Base-by-base conservation (phyloP, 2,329 filamentous ascomycete genomes). In the Purpureocillium lavendulum region DNA sequence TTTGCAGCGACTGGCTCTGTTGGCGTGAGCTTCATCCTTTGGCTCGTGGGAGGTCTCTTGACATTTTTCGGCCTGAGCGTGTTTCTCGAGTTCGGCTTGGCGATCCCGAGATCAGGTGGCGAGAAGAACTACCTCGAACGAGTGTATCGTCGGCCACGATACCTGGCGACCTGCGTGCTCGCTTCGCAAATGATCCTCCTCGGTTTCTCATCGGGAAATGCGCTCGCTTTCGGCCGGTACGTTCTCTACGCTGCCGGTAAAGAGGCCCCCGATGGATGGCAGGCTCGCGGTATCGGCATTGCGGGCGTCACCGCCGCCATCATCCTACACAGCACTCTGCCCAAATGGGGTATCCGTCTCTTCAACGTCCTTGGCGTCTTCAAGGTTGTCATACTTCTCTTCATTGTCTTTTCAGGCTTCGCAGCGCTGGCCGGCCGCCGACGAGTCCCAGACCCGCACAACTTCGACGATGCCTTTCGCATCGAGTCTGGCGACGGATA, bases 41-140 rank as follows among this genome's bases (percentile, higher is more conserved):
- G 45, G 34, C 21, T 26, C 10, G 21, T 26, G 6, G 21, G 21
- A 5, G 21, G 21, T 10, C 21, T 76, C 48, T 70, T 66, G 45
- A 26, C 21, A 5, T 26, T 26, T 10, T 26, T 26, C 21, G 77
- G 77, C 16, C 62, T 81, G 11, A 72, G 70, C 40, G 75, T 82
- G 4, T 81, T 74, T 53, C 67, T 82, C 36, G 78, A 81, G 49
- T 80, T 80, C 47, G 77, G 77, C 17, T 65, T 77, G 4, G 75
- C 73, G 4, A 78, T 80, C 29, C 77, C 77, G 3, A 65, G 71
- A 29, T 78, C 73, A 12, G 77, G 78, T 12, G 78, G 78, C 15
- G 77, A 81, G 46, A 82, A 82, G 64, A 77, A 80, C 54, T 82
- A 82, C 51, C 71, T 82, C 12, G 77, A 82, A 50, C 66, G 72